phyloP scores from a whole-genome alignment of 495 filamentous ascomycete genomes.

The Xylaria longipes region DNA sequence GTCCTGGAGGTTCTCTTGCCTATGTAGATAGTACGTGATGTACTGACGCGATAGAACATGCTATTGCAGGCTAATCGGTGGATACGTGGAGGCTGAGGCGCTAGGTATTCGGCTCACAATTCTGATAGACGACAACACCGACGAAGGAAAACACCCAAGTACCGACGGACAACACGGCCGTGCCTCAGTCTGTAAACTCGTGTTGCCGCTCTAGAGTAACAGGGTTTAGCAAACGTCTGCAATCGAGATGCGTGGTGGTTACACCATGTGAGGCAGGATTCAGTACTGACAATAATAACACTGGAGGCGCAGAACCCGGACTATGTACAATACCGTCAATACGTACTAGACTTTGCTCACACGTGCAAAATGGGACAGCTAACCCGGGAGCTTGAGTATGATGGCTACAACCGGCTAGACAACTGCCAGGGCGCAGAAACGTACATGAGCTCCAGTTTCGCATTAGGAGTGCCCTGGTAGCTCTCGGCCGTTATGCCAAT shows the following conservation, averaged over 20 bases:
- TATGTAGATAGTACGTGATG: not conserved
- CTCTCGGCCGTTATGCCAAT: constrained; percentile 7
- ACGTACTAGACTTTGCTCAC: constrained; percentile 13
- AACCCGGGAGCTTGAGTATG: not conserved
- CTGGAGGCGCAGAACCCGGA: not conserved
- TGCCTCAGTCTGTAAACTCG: not conserved
- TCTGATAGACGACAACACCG: not conserved
- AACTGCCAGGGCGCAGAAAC: constrained; percentile 5
- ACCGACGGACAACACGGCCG: not conserved
- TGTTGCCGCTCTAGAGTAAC: not conserved
- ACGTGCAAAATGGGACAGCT: constrained; percentile 20
- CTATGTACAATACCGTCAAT: constrained; percentile 3
- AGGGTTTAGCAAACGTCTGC: constrained; percentile 5
- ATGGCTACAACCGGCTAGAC: constrained; percentile 9
- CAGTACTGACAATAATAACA: not conserved
- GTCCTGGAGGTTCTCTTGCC: not conserved
- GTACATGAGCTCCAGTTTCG: constrained; percentile 2
- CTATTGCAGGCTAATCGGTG: not conserved
- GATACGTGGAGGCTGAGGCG: not conserved
- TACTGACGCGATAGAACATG: not conserved
- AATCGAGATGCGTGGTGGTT: not conserved
- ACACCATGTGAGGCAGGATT: constrained; percentile 10
- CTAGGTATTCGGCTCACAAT: not conserved
- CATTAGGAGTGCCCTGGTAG: not conserved
- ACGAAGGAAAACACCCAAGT: not conserved